These are phyloP conservation scores for Psophocarpus tetragonolobus DNA, from an alignment of 306 rosid genomes.

Conservation along the genomic window DNA sequence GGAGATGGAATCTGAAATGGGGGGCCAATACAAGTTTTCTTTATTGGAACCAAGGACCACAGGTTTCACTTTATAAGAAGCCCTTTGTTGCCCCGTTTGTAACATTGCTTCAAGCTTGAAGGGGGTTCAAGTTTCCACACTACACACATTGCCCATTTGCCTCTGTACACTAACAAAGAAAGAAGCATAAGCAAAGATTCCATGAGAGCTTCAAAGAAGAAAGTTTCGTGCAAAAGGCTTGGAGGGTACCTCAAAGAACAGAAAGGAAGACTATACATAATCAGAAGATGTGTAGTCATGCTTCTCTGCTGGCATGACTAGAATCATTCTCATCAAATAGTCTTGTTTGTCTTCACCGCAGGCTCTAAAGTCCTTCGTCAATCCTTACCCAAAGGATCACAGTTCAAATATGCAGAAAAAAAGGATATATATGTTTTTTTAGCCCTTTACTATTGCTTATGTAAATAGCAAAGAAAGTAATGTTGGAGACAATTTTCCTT, in stretches of 20 bases:
- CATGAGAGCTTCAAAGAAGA: conserved; percentile 52
- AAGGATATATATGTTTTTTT: background rate
- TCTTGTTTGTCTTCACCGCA: background rate
- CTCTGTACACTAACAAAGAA: conserved; percentile 3
- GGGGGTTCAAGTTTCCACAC: conserved; percentile 26
- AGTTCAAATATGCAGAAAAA: conserved; percentile 18
- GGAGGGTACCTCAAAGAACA: conserved; percentile 78
- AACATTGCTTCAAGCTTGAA: conserved; percentile 38
- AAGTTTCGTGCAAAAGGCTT: conserved; percentile 60
- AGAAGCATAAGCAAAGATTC: conserved; percentile 29
- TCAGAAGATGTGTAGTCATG: conserved; percentile 84
- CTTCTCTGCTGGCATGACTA: conserved; percentile 92
- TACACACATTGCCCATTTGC: background rate
- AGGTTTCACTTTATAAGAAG: conserved; percentile 39
- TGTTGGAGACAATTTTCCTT: conserved; percentile 37
- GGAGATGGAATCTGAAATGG: conserved; percentile 51
- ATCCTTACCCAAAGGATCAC: conserved; percentile 10
- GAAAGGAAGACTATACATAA: conserved; percentile 81
- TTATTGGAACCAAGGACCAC: conserved; percentile 44
- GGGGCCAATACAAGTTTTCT: conserved; percentile 45
- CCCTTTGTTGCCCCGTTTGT: conserved; percentile 21
- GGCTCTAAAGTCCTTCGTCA: background rate
- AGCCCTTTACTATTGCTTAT: background rate
- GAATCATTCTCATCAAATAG: background rate
- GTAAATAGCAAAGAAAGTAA: conserved; percentile 44